These are phyloP conservation scores for Naganishia vaughanmartiniae DNA, from an alignment of 768 basidiomycete genomes.

Conservation along the genomic window DNA sequence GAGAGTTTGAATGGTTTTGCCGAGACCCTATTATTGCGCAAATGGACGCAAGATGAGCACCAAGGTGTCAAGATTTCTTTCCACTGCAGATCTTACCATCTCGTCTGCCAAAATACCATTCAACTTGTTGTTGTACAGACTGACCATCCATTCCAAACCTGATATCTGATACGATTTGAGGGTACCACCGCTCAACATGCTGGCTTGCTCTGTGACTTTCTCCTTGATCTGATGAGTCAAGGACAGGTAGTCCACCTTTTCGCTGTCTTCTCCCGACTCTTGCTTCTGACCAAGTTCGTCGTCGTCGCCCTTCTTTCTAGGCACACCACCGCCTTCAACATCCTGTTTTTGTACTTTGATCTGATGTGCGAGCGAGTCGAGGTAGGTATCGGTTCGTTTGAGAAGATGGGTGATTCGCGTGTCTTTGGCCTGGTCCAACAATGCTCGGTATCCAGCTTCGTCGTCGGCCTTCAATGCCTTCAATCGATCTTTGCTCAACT, in stretches of 20 bases:
- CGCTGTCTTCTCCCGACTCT: conserved; percentile 61
- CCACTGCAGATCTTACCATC: conserved; percentile 45
- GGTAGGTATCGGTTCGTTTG: conserved; percentile 87
- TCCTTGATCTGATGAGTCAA: conserved; percentile 91
- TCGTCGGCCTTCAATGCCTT: conserved; percentile 96
- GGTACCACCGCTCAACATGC: conserved; percentile 75
- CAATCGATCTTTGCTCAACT: conserved; percentile 94
- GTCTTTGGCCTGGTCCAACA: conserved; percentile 98
- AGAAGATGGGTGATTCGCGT: conserved; percentile 96
- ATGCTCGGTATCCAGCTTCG: conserved; percentile 99
- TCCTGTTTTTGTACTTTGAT: conserved; percentile 89
- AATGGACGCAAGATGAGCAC: not conserved
- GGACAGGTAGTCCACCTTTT: conserved; percentile 91
- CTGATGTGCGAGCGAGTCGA: conserved; percentile 91
- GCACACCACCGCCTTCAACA: conserved; percentile 47
- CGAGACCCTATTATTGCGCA: conserved; percentile 42
- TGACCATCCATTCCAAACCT: conserved; percentile 98
- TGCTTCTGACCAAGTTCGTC: conserved; percentile 65
- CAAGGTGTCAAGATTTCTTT: not conserved
- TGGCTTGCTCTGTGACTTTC: conserved; percentile 61
- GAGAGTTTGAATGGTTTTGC: conserved; percentile 54
- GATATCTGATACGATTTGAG: conserved; percentile 94
- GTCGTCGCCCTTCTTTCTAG: conserved; percentile 50
- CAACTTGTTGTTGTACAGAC: conserved; percentile 90
- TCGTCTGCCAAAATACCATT: conserved; percentile 88